Percentiles rank a stretch among this genome's conserved stretches.
phyloP scores from a whole-genome alignment of 176 grass and related monocot genomes.

The Ampelocalamus luodianensis region DNA sequence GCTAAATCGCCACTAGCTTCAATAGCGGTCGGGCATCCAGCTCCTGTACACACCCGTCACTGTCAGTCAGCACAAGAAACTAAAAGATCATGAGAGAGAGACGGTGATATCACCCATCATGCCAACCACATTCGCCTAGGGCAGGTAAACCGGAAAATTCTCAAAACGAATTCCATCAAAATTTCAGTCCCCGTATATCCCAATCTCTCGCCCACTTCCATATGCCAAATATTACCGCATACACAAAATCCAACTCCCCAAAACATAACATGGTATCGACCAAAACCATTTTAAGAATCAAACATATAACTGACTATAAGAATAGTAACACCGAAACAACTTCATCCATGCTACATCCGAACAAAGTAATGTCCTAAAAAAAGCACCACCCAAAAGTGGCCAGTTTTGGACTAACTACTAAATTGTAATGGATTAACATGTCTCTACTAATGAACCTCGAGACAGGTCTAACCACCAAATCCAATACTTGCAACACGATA shows the following conservation, averaged over 20 bases:
- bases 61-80: neutral
- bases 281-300: neutral
- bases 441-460: neutral
- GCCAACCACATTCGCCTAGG: neutral
- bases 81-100: neutral
- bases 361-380: neutral
- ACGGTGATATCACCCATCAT: neutral
- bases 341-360: neutral
- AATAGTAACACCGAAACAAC: neutral
- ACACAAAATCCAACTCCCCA: neutral
- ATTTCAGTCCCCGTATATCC: neutral
- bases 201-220: neutral
- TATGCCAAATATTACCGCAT: neutral
- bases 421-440: constrained; percentile 10
- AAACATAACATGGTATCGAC: neutral
- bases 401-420: neutral
- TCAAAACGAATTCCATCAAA: neutral
- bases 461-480: neutral
- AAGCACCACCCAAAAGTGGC: neutral
- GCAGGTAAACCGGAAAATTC: neutral
- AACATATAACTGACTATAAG: neutral
- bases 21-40: neutral
- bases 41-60: neutral
- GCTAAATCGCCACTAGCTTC: neutral
- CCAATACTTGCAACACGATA: neutral